phyloP scores from a whole-genome alignment of 148 eudicot species.

The Euryodendron excelsum region DNA sequence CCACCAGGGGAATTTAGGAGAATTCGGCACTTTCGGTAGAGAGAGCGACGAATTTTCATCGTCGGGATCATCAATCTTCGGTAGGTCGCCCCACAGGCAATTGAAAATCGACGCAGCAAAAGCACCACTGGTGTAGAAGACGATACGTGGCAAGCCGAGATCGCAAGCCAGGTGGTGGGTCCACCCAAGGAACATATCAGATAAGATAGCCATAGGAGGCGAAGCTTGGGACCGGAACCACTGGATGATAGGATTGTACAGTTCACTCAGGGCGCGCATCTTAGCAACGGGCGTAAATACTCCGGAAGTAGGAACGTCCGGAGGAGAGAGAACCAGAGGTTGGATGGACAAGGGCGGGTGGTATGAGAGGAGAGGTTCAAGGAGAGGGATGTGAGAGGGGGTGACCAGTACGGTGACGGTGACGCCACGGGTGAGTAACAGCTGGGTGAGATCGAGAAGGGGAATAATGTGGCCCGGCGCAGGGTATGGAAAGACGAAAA shows the following conservation, averaged over 20 bases:
- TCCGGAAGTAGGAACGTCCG: slow-evolving; percentile 20
- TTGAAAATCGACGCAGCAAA: slow-evolving; percentile 9
- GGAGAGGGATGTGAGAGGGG: slow-evolving; percentile 49
- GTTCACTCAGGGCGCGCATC: neutral
- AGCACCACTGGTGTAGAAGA: slow-evolving; percentile 37
- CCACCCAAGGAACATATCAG: slow-evolving; percentile 69
- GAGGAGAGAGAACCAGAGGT: slow-evolving; percentile 38
- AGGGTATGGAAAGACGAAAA: slow-evolving; percentile 58
- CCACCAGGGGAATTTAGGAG: slow-evolving; percentile 14
- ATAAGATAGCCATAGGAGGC: slow-evolving; percentile 56
- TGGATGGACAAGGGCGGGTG: slow-evolving; percentile 34
- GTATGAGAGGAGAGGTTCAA: slow-evolving; percentile 42
- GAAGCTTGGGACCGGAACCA: slow-evolving; percentile 49
- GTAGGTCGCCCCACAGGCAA: slow-evolving; percentile 17
- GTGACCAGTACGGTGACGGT: slow-evolving; percentile 54
- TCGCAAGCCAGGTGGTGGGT: slow-evolving; percentile 42
- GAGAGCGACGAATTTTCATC: neutral
- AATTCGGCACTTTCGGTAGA: slow-evolving; percentile 19
- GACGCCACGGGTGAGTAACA: slow-evolving; percentile 38
- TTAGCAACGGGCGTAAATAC: slow-evolving; percentile 14
- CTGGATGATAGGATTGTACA: slow-evolving; percentile 31
- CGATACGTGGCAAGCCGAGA: slow-evolving; percentile 42
- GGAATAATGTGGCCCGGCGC: slow-evolving; percentile 71
- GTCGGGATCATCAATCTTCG: neutral
- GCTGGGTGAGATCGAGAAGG: slow-evolving; percentile 53